phyloP scores from a whole-genome alignment of 345 rosid species.

The Acer campestre region DNA sequence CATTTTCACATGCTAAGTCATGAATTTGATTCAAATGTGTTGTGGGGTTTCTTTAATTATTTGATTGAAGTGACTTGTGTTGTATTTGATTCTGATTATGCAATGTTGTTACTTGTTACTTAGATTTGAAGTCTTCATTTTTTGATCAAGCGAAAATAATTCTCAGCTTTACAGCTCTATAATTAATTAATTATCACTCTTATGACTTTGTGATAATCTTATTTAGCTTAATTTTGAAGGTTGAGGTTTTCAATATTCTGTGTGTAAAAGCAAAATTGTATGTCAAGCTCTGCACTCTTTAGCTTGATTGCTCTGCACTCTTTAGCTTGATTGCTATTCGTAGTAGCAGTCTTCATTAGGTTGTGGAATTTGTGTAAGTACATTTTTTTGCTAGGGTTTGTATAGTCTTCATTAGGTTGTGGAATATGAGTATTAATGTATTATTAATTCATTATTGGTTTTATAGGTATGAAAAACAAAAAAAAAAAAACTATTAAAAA shows the following conservation, averaged over 20 bases:
- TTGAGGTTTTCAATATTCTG: too few species aligned
- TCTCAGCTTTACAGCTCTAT: constrained; percentile 20
- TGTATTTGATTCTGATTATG: background rate
- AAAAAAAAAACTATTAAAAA: too few species aligned
- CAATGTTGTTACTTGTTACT: constrained; percentile 18
- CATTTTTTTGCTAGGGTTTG: background rate
- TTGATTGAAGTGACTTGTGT: constrained; percentile 23
- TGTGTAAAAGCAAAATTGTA: background rate
- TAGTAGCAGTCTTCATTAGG: background rate
- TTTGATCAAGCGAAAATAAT: constrained; percentile 6
- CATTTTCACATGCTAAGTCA: too few species aligned
- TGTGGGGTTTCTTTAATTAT: constrained; percentile 11
- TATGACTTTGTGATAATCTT: background rate
- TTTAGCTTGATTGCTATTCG: constrained; percentile 13
- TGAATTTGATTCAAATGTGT: constrained; percentile 3
- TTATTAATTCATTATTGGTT: too few species aligned
- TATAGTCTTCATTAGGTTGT: background rate
- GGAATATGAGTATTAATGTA: too few species aligned
- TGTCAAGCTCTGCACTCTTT: constrained; percentile 2
- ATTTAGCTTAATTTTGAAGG: constrained; percentile 15
- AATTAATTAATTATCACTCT: constrained; percentile 12
- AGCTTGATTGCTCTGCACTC: constrained; percentile 6
- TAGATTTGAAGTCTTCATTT: constrained; percentile 20
- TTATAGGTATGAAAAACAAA: too few species aligned
- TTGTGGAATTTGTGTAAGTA: background rate